Percentiles rank a stretch among this genome's conserved stretches.
Conservation (phyloP, 495 filamentous ascomycete species). For the Letharia columbiana region DNA sequence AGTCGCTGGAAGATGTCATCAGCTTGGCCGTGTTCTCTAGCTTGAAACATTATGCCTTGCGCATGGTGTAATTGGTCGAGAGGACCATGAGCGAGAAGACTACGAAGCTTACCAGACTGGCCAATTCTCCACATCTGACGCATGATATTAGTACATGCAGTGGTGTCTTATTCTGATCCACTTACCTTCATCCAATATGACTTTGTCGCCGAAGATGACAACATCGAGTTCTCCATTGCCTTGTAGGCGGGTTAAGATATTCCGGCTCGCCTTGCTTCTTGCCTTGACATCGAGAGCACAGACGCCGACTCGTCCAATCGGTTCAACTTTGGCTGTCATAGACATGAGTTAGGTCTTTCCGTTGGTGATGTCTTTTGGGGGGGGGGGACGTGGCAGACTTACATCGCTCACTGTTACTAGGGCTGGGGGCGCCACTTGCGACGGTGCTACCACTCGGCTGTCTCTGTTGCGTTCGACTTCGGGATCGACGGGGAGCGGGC, state of each 20-base stretch:
- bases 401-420: constrained; percentile 26
- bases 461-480: constrained; percentile 59
- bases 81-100: neutral
- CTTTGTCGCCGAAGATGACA: constrained; percentile 95
- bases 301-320: constrained; percentile 69
- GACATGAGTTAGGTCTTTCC: neutral
- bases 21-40: neutral
- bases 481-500: constrained; percentile 45
- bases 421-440: constrained; percentile 54
- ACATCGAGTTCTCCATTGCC: constrained; percentile 90
- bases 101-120: constrained; percentile 45
- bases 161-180: constrained; percentile 41
- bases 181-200: constrained; percentile 85
- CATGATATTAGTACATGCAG: neutral
- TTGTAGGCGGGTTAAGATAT: constrained; percentile 86
- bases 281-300: constrained; percentile 95
- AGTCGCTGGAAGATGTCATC: constrained; percentile 55
- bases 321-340: constrained; percentile 14
- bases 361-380: neutral
- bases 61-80: neutral
- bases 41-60: neutral
- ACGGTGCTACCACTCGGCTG: constrained; percentile 69
- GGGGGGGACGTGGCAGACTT: neutral
- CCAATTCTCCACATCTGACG: constrained; percentile 65
- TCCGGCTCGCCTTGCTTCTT: constrained; percentile 88